Conservation (phyloP, 345 rosid genomes). For the Murraya koenigii region DNA sequence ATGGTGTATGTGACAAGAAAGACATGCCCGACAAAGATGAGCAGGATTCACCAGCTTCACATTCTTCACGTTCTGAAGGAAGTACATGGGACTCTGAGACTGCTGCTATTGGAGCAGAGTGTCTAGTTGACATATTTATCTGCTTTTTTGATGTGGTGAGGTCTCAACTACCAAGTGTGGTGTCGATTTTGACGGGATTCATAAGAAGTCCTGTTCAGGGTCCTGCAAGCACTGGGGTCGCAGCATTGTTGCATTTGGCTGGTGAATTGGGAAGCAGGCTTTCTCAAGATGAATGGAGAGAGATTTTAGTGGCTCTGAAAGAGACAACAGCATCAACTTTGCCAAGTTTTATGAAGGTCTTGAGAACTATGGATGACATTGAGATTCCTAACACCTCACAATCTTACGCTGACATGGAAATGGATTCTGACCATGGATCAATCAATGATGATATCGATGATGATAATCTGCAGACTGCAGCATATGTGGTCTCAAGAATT, state of each 20-base stretch:
- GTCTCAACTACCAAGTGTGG: constrained; percentile 61
- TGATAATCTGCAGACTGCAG: constrained; percentile 69
- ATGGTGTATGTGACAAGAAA: constrained; percentile 39
- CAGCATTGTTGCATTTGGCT: constrained; percentile 58
- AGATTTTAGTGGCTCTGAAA: constrained; percentile 58
- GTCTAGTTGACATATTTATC: constrained; percentile 74
- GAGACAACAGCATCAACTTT: constrained; percentile 63
- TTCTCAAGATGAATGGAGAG: constrained; percentile 75
- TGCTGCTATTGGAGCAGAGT: constrained; percentile 60
- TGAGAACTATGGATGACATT: constrained; percentile 67
- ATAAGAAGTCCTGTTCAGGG: constrained; percentile 76
- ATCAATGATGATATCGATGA: constrained; percentile 59
- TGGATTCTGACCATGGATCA: constrained; percentile 56
- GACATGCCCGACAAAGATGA: constrained; percentile 42
- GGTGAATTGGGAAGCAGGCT: constrained; percentile 56
- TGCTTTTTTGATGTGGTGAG: constrained; percentile 53
- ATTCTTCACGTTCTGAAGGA: constrained; percentile 45
- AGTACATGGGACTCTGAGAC: constrained; percentile 80
- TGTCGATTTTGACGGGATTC: constrained; percentile 63
- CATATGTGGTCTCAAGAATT: constrained; percentile 75
- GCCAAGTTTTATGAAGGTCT: constrained; percentile 66
- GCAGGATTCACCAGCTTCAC: constrained; percentile 34
- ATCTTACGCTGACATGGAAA: constrained; percentile 42
- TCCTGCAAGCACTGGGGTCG: constrained; percentile 74
- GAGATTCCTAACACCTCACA: constrained; percentile 37